Evolutionary conservation across 2,329 filamentous ascomycete genomes (phyloP), one percentile per base, ranked within the genome.

Genomic region (Cercospora janseana): DNA sequence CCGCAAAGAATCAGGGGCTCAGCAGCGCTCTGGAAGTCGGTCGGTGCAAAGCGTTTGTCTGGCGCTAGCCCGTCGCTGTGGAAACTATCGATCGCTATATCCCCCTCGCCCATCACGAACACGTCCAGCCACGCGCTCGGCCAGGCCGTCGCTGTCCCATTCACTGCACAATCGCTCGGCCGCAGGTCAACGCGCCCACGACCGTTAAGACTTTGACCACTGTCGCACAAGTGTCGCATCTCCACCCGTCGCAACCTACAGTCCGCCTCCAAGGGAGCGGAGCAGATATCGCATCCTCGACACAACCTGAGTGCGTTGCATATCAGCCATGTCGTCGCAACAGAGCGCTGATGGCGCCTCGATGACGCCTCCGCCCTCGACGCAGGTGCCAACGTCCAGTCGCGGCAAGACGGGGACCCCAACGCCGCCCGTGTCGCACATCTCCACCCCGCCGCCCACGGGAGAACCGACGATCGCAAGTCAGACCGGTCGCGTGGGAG

Each of bases 291-390:
- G 31, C 15, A 34, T 34, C n/a, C n/a, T 10, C 3, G 18, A 38
- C 4, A 18, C 34, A 10, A 12, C 12, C 10, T 7, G 2, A 13
- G 4, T 18, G 15, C 15, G 20, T 23, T 21, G 34, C 34, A 31
- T 18, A 21, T 10, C 12, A 21, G 2, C 9, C 31, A 46, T 37
- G 29, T 28, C 31, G 44, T 38, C 44, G 44, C 44, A 46, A 18
- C 44, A 37, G n/a, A 46, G 44, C 44, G 31, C 24, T 3, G 44
- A 46, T 7, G 28, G 44, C 23, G 44, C 24, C 23, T 21, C 44
- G 2, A 79, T 83, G 70, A 85, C 82, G 9, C 81, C 82, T 9
- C 82, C 82, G 18, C 81, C 81, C 7, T 85, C 82, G 2, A 79
- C 79, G 2, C 82, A 85, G 61, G 63, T 78, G 6, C 73, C 75